Conservation (phyloP, 352 stramenopile genomes). For the Pythium monospermum region DNA sequence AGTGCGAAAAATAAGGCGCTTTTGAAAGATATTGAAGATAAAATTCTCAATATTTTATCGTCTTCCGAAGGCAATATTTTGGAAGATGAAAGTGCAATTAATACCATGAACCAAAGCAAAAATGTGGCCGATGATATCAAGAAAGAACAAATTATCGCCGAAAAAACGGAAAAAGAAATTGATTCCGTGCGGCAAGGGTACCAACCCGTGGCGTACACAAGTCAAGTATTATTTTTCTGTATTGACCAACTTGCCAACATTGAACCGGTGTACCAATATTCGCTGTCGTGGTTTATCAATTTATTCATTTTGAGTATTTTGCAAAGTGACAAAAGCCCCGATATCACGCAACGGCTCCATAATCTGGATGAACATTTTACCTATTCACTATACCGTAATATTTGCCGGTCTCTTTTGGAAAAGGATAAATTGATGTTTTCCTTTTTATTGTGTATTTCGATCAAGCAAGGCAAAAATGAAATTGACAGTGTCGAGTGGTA, state of each 20-base stretch:
- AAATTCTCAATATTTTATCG: slow-evolving; percentile 91
- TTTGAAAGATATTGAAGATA: slow-evolving; percentile 93
- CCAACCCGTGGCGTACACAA: slow-evolving; percentile 85
- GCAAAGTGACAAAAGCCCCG: slow-evolving; percentile 70
- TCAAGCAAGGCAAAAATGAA: slow-evolving; percentile 76
- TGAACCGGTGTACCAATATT: slow-evolving; percentile 93
- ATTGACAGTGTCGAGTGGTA: slow-evolving; percentile 88
- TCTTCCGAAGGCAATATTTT: slow-evolving; percentile 92
- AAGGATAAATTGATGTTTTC: slow-evolving; percentile 94
- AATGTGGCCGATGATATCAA: slow-evolving; percentile 91
- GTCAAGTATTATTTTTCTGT: slow-evolving; percentile 93
- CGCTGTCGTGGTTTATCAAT: slow-evolving; percentile 91
- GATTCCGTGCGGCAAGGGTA: slow-evolving; percentile 86
- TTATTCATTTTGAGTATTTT: slow-evolving; percentile 88
- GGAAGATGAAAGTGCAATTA: slow-evolving; percentile 91
- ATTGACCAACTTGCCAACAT: slow-evolving; percentile 93
- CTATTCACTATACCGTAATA: slow-evolving; percentile 90
- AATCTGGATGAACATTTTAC: slow-evolving; percentile 90
- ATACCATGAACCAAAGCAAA: slow-evolving; percentile 90
- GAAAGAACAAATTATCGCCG: slow-evolving; percentile 87
- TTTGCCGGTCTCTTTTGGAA: slow-evolving; percentile 90
- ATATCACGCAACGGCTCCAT: slow-evolving; percentile 68
- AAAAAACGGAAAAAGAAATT: slow-evolving; percentile 90
- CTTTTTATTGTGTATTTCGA: slow-evolving; percentile 85
- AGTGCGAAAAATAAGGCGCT: slow-evolving; percentile 88